Evolutionary conservation across 768 basidiomycete genomes (phyloP).

Genomic region (Wakefieldia striispora): DNA sequence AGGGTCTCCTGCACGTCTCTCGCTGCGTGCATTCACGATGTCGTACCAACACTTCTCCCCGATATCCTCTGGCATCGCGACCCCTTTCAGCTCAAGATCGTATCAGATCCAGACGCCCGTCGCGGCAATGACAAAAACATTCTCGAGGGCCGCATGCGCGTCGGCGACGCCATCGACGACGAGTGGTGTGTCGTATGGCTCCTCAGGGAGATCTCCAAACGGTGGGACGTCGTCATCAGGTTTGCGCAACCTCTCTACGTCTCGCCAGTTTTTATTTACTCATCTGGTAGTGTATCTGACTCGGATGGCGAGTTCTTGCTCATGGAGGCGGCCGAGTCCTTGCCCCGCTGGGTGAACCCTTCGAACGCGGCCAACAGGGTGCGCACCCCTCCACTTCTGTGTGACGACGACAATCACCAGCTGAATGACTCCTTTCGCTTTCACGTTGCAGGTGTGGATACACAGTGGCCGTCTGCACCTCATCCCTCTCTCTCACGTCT

Average conservation of each 20-base stretch:
- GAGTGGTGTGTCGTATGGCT: conserved; percentile 97
- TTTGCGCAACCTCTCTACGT: conserved; percentile 33
- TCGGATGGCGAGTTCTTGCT: conserved; percentile 94
- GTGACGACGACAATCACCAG: conserved; percentile 32
- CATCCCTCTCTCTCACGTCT: conserved; percentile 75
- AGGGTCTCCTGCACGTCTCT: conserved; percentile 60
- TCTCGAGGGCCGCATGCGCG: conserved; percentile 81
- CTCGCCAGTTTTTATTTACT: not conserved
- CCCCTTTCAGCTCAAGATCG: conserved; percentile 73
- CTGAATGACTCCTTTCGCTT: conserved; percentile 28
- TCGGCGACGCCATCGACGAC: conserved; percentile 97
- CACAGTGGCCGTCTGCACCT: conserved; percentile 80
- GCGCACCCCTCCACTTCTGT: conserved; percentile 38
- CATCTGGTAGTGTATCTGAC: conserved; percentile 54
- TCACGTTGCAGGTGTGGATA: conserved; percentile 83
- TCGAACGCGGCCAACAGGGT: conserved; percentile 92
- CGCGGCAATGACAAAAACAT: conserved; percentile 43
- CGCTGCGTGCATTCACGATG: conserved; percentile 62
- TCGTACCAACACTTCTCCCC: conserved; percentile 53
- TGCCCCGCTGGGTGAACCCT: conserved; percentile 91
- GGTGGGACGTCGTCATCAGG: conserved; percentile 83
- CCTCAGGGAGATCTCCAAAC: conserved; percentile 67
- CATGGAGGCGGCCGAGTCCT: conserved; percentile 89
- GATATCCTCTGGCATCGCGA: conserved; percentile 84
- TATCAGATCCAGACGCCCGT: conserved; percentile 40